phyloP scores from a whole-genome alignment of 768 basidiomycete genomes.

The Serendipita vermifera region DNA sequence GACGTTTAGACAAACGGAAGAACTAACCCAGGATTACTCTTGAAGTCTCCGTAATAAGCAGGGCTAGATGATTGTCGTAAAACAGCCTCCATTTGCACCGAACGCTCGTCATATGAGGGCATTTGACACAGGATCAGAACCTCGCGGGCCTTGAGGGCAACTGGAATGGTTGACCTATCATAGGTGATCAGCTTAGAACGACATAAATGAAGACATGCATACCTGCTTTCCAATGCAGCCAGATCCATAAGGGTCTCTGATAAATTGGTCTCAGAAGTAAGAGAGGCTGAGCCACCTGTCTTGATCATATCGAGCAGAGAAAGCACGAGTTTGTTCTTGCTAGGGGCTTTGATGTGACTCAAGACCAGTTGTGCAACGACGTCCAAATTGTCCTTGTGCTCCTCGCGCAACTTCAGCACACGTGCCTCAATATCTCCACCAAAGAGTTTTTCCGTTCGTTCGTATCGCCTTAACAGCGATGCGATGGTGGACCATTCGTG shows the following conservation, averaged over 20 bases:
- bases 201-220: slow-evolving; percentile 20
- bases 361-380: slow-evolving; percentile 75
- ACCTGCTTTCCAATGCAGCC: slow-evolving; percentile 82
- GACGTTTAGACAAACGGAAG: slow-evolving; percentile 12
- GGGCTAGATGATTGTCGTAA: slow-evolving; percentile 78
- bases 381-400: slow-evolving; percentile 85
- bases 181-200: background rate
- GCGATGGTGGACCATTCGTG: slow-evolving; percentile 77
- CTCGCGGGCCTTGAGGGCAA: slow-evolving; percentile 91
- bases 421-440: slow-evolving; percentile 90
- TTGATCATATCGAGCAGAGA: slow-evolving; percentile 85
- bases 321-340: slow-evolving; percentile 81
- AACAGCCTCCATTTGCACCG: slow-evolving; percentile 86
- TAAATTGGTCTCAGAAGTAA: slow-evolving; percentile 58
- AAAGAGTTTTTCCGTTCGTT: slow-evolving; percentile 80
- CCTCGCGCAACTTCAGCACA: slow-evolving; percentile 78
- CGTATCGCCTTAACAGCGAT: slow-evolving; percentile 62
- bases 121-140: slow-evolving; percentile 92
- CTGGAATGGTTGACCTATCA: slow-evolving; percentile 70
- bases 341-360: slow-evolving; percentile 89
- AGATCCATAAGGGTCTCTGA: slow-evolving; percentile 68
- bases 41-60: slow-evolving; percentile 81
- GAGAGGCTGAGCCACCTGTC: slow-evolving; percentile 58
- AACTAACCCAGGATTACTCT: slow-evolving; percentile 42
- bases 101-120: slow-evolving; percentile 92